phyloP scores from a whole-genome alignment of 2,329 filamentous ascomycete genomes.

The Sclerotinia trifoliorum region DNA sequence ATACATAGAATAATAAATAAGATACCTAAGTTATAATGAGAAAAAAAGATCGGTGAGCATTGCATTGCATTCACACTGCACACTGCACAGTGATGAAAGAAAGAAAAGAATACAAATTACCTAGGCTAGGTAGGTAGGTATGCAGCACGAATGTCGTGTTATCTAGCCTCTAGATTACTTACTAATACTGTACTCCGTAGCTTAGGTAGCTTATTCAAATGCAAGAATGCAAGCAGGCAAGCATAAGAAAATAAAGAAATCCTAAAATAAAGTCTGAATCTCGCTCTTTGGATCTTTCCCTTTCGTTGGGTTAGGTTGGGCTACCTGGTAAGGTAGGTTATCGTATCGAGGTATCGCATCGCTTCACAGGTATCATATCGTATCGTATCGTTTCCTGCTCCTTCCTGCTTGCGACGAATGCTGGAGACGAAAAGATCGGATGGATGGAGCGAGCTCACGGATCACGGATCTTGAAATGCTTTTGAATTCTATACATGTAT shows the following conservation, averaged over 20 bases:
- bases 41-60: neutral
- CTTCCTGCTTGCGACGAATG: neutral
- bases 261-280: conserved; percentile 7
- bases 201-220: neutral
- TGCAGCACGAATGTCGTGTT: neutral
- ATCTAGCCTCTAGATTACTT: neutral
- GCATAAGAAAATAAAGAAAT: neutral
- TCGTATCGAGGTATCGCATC: too few species aligned
- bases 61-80: neutral
- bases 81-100: neutral
- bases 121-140: too few species aligned
- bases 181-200: too few species aligned
- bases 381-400: neutral
- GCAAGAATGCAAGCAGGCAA: conserved; percentile 2
- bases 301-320: too few species aligned
- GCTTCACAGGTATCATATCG: too few species aligned
- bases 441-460: conserved; percentile 16
- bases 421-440: conserved; percentile 5
- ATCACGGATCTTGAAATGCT: neutral
- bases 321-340: neutral
- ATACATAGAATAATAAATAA: neutral
- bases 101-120: neutral
- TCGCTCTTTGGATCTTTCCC: neutral
- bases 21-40: neutral
- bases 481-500: too few species aligned